These are phyloP conservation scores for Rossbeevera mucosa DNA, from an alignment of 768 basidiomycete species.

Conservation along the genomic window DNA sequence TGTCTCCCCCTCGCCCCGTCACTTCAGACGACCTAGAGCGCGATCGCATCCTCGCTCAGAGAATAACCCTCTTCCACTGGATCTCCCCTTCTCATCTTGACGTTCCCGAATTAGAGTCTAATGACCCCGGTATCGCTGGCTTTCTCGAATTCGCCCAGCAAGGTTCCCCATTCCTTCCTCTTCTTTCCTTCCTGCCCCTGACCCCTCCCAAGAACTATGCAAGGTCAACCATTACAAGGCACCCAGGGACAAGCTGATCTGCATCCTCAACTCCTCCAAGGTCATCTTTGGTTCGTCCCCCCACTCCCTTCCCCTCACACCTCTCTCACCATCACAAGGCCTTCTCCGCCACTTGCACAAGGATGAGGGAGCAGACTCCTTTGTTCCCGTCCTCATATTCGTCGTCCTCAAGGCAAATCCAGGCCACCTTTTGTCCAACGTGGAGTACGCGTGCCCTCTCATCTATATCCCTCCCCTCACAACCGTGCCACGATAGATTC, in stretches of 20 bases:
- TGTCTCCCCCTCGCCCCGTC: too few relatives aligned
- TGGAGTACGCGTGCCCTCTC: slow-evolving; percentile 60
- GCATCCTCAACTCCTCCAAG: slow-evolving; percentile 96
- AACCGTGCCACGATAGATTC: slow-evolving; percentile 50
- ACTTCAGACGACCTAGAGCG: slow-evolving; percentile 96
- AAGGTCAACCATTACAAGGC: slow-evolving; percentile 99
- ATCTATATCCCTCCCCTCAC: not conserved
- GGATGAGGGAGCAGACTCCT: slow-evolving; percentile 90
- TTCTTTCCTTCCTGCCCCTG: not conserved
- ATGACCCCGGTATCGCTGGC: slow-evolving; percentile 46
- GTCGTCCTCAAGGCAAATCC: slow-evolving; percentile 95
- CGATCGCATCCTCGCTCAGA: slow-evolving; percentile 84
- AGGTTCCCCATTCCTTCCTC: slow-evolving; percentile 43
- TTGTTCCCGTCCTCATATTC: slow-evolving; percentile 90
- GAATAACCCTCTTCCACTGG: slow-evolving; percentile 91
- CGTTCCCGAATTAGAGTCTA: slow-evolving; percentile 70
- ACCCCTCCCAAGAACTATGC: slow-evolving; percentile 59
- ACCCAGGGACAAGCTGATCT: slow-evolving; percentile 95
- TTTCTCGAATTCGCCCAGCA: slow-evolving; percentile 88
- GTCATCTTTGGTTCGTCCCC: slow-evolving; percentile 88
- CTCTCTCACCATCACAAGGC: slow-evolving; percentile 60
- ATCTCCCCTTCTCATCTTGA: slow-evolving; percentile 86
- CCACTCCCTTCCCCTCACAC: slow-evolving; percentile 1
- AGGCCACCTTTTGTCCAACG: slow-evolving; percentile 86
- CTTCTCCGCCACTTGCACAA: slow-evolving; percentile 81